phyloP scores from a whole-genome alignment of 192 early-diverging fungal species.

The Rhizophagus clarus region DNA sequence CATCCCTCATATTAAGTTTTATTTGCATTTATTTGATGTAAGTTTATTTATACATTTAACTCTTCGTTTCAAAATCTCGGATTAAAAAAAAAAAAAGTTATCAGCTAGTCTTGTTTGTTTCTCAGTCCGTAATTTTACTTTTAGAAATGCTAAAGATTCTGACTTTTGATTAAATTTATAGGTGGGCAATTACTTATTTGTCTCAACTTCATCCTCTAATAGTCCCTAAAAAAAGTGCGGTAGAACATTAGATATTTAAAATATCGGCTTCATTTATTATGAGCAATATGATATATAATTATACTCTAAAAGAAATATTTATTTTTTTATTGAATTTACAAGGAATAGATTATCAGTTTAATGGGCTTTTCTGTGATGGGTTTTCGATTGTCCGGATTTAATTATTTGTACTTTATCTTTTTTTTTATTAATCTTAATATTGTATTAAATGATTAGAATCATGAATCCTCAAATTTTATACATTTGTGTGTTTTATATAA shows the following conservation, averaged over 20 bases:
- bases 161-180: constrained; percentile 32
- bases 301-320: too few species aligned
- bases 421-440: too few species aligned
- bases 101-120: neutral
- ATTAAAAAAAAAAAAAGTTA: too few species aligned
- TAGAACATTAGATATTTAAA: neutral
- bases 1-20: constrained; percentile 47
- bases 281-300: too few species aligned
- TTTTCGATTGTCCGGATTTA: too few species aligned
- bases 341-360: too few species aligned
- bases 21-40: constrained; percentile 59
- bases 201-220: constrained; percentile 84
- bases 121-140: neutral
- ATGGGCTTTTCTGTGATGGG: too few species aligned
- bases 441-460: too few species aligned
- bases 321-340: too few species aligned
- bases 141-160: neutral
- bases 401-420: too few species aligned
- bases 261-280: neutral
- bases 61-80: neutral
- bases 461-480: too few species aligned
- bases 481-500: too few species aligned
- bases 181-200: constrained; percentile 86
- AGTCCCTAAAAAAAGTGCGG: constrained; percentile 59
- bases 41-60: constrained; percentile 23